These are phyloP conservation scores for Plasmodium malariae DNA, from an alignment of 169 alveolate genomes.

Conservation along the genomic window DNA sequence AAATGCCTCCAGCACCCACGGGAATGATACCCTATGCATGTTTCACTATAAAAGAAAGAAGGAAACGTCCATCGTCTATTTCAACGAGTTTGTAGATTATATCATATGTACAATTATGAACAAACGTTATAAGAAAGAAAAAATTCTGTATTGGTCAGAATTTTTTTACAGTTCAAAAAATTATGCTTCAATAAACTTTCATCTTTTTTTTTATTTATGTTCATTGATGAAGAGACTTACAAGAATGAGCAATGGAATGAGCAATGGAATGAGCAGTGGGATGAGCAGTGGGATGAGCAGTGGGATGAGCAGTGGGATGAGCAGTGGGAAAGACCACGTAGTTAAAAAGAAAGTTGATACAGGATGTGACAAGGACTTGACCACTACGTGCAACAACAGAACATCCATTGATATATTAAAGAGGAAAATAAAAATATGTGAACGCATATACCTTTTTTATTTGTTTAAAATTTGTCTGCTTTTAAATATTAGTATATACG, in stretches of 20 bases:
- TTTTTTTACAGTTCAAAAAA: slow-evolving; percentile 25
- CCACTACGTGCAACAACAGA: too few species aligned
- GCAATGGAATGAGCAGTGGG: not conserved
- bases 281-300: not conserved
- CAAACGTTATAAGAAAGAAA: slow-evolving; percentile 24
- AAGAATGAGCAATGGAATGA: not conserved
- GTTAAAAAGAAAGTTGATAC: too few species aligned
- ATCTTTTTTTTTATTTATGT: slow-evolving; percentile 45
- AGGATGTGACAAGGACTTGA: too few species aligned
- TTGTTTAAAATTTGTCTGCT: slow-evolving; percentile 30
- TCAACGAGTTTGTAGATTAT: slow-evolving; percentile 55
- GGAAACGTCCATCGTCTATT: not conserved
- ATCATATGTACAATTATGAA: slow-evolving; percentile 19
- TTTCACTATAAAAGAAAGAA: slow-evolving; percentile 4
- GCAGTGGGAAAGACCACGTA: too few species aligned
- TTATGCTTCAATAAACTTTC: slow-evolving; percentile 33
- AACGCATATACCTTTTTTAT: slow-evolving; percentile 34
- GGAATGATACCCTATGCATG: not conserved
- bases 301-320: too few species aligned
- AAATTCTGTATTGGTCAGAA: slow-evolving; percentile 29
- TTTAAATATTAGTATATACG: slow-evolving; percentile 49
- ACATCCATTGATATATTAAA: not conserved
- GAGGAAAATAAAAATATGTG: slow-evolving; percentile 39
- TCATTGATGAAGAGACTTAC: slow-evolving; percentile 11
- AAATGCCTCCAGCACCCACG: not conserved